Evolutionary conservation across 2,329 filamentous ascomycete genomes (phyloP), one percentile per base, ranked within the genome.

Genomic region (Neonectria punicea): DNA sequence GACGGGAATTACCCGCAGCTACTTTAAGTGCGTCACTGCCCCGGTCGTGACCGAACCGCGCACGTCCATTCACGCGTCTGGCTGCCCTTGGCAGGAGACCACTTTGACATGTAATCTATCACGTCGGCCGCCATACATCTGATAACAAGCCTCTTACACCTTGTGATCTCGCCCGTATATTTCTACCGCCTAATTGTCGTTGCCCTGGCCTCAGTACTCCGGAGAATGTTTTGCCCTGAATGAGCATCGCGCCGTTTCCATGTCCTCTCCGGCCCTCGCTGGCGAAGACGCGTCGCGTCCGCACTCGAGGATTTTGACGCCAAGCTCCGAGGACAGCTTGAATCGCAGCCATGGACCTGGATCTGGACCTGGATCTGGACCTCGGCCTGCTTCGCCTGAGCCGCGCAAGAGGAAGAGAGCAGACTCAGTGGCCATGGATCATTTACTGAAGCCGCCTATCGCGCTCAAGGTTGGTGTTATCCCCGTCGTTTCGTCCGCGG

Each of bases 371-470:
- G 34, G 67, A 18, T 39, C 51, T 14, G 30, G 39, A 43, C 39
- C 28, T 11, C 11, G 28, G 34, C 43, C 53, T 51, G 14, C 44
- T 41, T 73, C 73, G 32, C 74, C 79, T 14, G 74, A 74, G 10
- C 66, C 67, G 51, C 75, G 67, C 58, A 80, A 78, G 70, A 78
- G 74, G 62, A 82, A 80, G 67, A 76, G 79, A 58, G 77, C 78
- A 36, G 76, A 76, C 14, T 76, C 76, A 9, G 70, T 76, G 46
- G 77, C 84, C n/a, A 82, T 86, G 76, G 83, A 85, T 56, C 80
- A 86, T 46, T 78, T 89, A 8, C 79, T 89, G 30, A 85, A 82
- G 66, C 78, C 83, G 6, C 77, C 82, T n/a, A 82, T 89, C 67
- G 79, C 84, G 34, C 76, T 89, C 71, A 86, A 85, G 81, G 86